Evolutionary conservation across 1,139 yeast genomes (phyloP).

Genomic region (Taphrina populina): DNA sequence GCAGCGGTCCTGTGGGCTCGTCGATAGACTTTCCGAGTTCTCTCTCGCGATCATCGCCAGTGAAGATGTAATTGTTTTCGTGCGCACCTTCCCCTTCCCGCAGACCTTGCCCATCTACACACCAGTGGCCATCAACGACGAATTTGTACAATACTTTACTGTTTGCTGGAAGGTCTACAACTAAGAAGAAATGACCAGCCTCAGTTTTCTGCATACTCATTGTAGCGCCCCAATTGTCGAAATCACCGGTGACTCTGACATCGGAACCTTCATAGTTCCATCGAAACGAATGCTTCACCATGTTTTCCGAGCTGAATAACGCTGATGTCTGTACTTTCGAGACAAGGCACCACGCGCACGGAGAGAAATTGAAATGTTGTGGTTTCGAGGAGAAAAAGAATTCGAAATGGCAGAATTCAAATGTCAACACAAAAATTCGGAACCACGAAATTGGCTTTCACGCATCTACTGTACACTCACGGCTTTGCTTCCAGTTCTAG

Average conservation of each 20-base stretch:
- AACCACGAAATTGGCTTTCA: too few relatives aligned
- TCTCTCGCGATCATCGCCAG: slow-evolving; percentile 4
- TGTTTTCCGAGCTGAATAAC: too few relatives aligned
- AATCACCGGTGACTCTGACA: slow-evolving; percentile 30
- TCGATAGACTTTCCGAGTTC: neutral
- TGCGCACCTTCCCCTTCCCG: slow-evolving; percentile 31
- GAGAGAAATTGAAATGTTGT: too few relatives aligned
- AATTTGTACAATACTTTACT: slow-evolving; percentile 26
- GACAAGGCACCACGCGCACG: too few relatives aligned
- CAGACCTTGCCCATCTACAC: slow-evolving; percentile 19
- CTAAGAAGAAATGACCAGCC: slow-evolving; percentile 16
- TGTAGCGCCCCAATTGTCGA: slow-evolving; percentile 28
- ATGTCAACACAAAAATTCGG: too few relatives aligned
- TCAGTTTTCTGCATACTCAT: slow-evolving; percentile 21
- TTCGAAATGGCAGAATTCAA: too few relatives aligned
- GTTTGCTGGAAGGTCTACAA: slow-evolving; percentile 19
- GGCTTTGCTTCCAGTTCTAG: too few relatives aligned
- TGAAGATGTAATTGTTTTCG: slow-evolving; percentile 25
- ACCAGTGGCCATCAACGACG: slow-evolving; percentile 31
- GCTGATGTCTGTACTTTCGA: too few relatives aligned
- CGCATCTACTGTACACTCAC: too few relatives aligned
- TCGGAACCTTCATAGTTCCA: slow-evolving; percentile 21
- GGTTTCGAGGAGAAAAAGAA: too few relatives aligned
- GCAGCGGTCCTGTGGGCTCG: neutral
- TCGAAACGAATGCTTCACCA: slow-evolving; percentile 24